phyloP scores from a whole-genome alignment of 2,329 filamentous ascomycete genomes.

The Ceratocystis huliohia region DNA sequence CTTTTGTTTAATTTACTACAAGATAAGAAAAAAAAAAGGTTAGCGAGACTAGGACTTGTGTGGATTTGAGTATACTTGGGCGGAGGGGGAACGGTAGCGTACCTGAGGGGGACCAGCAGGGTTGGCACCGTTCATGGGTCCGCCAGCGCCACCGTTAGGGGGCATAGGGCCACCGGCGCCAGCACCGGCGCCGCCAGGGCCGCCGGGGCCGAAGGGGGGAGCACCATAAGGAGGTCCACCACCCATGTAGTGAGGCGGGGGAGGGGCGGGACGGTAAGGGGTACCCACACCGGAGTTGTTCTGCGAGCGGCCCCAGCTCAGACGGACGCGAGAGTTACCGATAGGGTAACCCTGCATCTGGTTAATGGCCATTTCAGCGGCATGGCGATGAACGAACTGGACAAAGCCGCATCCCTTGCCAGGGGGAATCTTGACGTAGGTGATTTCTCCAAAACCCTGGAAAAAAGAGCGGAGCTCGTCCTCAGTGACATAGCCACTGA shows the following conservation, averaged over 20 bases:
- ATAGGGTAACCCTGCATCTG: conserved; percentile 99
- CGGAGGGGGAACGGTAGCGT: conserved; percentile 19
- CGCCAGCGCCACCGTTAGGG: conserved; percentile 30
- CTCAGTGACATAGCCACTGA: conserved; percentile 96
- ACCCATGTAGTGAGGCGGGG: conserved; percentile 43
- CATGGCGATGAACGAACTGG: conserved; percentile 96
- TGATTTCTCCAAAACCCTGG: conserved; percentile 98
- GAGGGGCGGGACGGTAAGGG: conserved; percentile 85
- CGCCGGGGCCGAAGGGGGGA: conserved; percentile 36
- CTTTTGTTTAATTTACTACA: conserved; percentile 19
- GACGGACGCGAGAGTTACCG: conserved; percentile 90
- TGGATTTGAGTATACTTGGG: neutral
- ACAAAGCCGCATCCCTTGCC: conserved; percentile 99
- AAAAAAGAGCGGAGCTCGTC: conserved; percentile 99
- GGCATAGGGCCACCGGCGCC: conserved; percentile 29
- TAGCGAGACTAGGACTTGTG: conserved; percentile 4
- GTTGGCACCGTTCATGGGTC: conserved; percentile 30
- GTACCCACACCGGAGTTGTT: conserved; percentile 99
- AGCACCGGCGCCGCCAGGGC: conserved; percentile 32
- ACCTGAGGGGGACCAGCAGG: conserved; percentile 33
- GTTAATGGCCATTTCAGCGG: conserved; percentile 99
- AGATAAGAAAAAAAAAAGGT: neutral
- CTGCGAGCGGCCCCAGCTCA: conserved; percentile 95
- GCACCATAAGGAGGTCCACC: conserved; percentile 36
- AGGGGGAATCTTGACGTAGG: conserved; percentile 98